Evolutionary conservation across 805 yeast genomes (phyloP), one percentile per base, ranked within the genome.

Genomic region (Zygoascus tannicola): DNA sequence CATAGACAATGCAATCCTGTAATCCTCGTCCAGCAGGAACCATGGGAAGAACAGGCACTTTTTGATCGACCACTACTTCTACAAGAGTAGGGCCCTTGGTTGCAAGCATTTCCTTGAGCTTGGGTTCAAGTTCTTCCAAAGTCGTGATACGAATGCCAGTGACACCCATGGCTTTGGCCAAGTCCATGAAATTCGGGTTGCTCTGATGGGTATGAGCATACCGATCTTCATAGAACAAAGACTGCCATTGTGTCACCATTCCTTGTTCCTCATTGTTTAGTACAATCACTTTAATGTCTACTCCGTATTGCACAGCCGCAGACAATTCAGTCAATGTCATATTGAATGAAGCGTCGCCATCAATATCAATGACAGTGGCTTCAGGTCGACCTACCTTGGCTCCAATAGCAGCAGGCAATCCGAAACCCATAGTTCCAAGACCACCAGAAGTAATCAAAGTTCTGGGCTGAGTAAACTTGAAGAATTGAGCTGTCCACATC

Each of bases 211-310:
- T 90, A 68, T 92, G 97, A n/a, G 97, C 75, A 66, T 85, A 92
- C 68, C 98, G 80, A 68, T 90, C 90, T 65, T 90, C 95, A 68
- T 92, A 92, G 73, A 92, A 92, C 50, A 92, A 71, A 10, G 96
- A 83, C 71, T 92, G 98, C 98, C 98, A 92, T 67, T 92, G 98
- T 12, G 97, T 90, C 45, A 92, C 98, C 98, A 92, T 92, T 62
- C 98, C 98, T 71, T 92, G 98, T 71, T 92, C 98, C 70, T 90
- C 97, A 66, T 92, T 92, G 69, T 92, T 92, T 62, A 92, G 72
- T 45, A 92, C 80, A 63, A 86, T 73, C 48, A 85, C 76, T 72
- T 92, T 92, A 52, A 92, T 81, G 46, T 96, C 96, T 41, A 95
- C 81, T 50, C 73, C 74, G 48, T 90, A 94, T 72, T 92, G 97